Conservation (phyloP, 495 filamentous ascomycete genomes). For the Amphirosellinia nigrospora region DNA sequence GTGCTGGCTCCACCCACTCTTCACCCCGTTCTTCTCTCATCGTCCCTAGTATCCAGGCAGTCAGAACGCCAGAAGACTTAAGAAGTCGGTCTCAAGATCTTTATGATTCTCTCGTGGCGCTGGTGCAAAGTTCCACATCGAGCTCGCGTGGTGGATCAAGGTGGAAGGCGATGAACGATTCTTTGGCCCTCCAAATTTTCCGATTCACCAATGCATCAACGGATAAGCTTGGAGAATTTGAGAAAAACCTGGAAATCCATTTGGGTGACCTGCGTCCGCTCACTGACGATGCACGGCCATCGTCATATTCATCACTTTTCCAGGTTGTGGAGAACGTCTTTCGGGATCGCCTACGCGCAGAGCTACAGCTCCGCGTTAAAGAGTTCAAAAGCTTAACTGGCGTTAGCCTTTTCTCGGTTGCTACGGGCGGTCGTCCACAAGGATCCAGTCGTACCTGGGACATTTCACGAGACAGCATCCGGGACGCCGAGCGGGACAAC, state of each 20-base stretch:
- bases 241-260: conserved; percentile 45
- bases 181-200: conserved; percentile 59
- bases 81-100: conserved; percentile 42
- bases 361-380: conserved; percentile 52
- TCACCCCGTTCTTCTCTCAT: conserved; percentile 53
- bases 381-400: conserved; percentile 57
- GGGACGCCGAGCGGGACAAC: conserved; percentile 34
- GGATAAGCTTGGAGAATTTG: conserved; percentile 50
- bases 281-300: background rate
- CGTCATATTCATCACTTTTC: conserved; percentile 40
- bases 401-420: conserved; percentile 58
- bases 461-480: conserved; percentile 33
- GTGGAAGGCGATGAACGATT: conserved; percentile 50
- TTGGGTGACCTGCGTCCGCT: conserved; percentile 42
- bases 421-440: conserved; percentile 49
- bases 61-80: conserved; percentile 42
- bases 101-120: conserved; percentile 51
- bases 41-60: conserved; percentile 39
- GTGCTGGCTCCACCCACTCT: conserved; percentile 48
- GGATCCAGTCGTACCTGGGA: conserved; percentile 36
- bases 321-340: conserved; percentile 48
- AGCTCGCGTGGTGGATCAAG: conserved; percentile 41
- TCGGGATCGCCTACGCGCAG: conserved; percentile 48
- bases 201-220: conserved; percentile 55
- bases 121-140: conserved; percentile 49